Conservation (phyloP, 768 basidiomycete species). For the Podaxis pistillaris region DNA sequence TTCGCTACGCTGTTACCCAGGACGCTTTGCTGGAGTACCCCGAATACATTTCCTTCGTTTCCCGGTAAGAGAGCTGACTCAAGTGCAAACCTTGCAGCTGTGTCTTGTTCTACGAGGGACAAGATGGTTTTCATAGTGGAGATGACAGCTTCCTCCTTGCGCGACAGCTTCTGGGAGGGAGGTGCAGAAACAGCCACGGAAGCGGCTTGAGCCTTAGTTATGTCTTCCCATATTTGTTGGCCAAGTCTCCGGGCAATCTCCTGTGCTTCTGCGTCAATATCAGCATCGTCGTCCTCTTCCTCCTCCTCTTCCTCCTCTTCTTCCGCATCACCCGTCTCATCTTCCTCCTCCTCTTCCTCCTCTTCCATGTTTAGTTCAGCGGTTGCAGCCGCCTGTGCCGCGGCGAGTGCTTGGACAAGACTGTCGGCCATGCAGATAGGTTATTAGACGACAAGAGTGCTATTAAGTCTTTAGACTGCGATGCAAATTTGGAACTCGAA, state of each 20-base stretch:
- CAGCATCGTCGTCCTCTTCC: constrained; percentile 49
- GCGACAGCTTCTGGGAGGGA: constrained; percentile 23
- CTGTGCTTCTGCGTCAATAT: constrained; percentile 67
- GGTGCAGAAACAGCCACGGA: constrained; percentile 14
- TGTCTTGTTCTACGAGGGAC: constrained; percentile 52
- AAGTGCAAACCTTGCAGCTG: constrained; percentile 54
- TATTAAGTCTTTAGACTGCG: not conserved
- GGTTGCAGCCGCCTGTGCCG: constrained; percentile 8
- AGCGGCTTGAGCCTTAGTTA: constrained; percentile 55
- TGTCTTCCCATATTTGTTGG: constrained; percentile 79
- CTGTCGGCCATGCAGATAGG: constrained; percentile 9
- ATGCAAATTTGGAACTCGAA: not conserved
- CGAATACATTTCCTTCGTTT: constrained; percentile 48
- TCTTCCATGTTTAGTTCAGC: not conserved
- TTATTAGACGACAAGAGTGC: not conserved
- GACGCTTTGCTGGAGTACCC: constrained; percentile 51
- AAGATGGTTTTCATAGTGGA: constrained; percentile 65
- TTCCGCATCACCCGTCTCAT: constrained; percentile 30
- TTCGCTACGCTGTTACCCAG: constrained; percentile 47
- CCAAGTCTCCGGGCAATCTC: constrained; percentile 72
- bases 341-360: constrained; percentile 26
- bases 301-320: constrained; percentile 42
- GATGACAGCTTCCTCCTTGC: constrained; percentile 58
- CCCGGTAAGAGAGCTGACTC: constrained; percentile 50
- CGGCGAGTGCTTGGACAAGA: constrained; percentile 8